Base-by-base conservation (phyloP, 106 monocot genomes). In the Cymbidium sinense region DNA sequence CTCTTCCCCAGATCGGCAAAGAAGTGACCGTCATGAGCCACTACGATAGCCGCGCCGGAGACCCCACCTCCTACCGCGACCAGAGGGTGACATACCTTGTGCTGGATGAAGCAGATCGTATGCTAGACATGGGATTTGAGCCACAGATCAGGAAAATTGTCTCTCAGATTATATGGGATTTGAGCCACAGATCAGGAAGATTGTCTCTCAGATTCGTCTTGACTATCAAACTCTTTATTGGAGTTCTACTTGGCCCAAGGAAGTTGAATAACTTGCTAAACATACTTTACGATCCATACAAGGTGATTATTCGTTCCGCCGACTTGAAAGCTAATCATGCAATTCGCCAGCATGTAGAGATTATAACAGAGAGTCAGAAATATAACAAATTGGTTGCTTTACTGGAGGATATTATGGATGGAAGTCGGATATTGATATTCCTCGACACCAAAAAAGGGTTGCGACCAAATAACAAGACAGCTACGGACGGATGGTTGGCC, bases 201-300 rank as follows among this genome's bases (percentile, higher is more conserved):
- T n/a, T n/a, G n/a, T n/a, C n/a, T 51, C 84, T 25, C 78, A 99
- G 98, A 99, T 99, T 71, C 91, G 98, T 27, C 92, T 92, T 43
- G 98, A 99, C 86, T 87, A 92, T 52, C 98, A 99, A 78, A 99
- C 98, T 81, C 90, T 99, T 20, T 94, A 90, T 75, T 99, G 98
- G 94, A 99, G 94, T 83, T 94, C 98, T 62, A 99, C 94, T 78
- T 99, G 98, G 98, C 98, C 94, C 33, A 99, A 95, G 86, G 98
- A 98, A 82, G 98, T 99, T 34, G 94, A 94, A 79, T 88, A 94
- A 55, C 94, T 99, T 82, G 88, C 94, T 44, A 94, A 84, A 79
- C 86, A 94, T 90, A 50, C 89, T 94, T 2, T 94, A 92, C 76
- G 86, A 99, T 70, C 80, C 94, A 20, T 99, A 94, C 84, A 94